Evolutionary conservation across 2,329 filamentous ascomycete species (phyloP), one percentile per base, ranked within the genome.

Genomic region (Ophiosphaerella korrae): DNA sequence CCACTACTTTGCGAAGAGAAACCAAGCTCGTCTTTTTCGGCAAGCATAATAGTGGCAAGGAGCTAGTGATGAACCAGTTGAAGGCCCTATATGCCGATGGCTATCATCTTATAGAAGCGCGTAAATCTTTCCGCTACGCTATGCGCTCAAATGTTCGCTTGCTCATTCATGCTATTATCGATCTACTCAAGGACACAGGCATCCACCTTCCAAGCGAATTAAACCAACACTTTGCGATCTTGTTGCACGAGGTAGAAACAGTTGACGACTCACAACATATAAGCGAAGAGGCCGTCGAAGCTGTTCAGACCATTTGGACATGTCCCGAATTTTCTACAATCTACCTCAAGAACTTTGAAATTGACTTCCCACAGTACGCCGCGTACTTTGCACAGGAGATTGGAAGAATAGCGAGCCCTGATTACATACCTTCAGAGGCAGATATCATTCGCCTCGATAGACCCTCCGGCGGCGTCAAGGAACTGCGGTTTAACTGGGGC

Each of bases 41-140:
- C 34, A 51, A 58, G 16, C 24, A 42, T 14, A 63, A 64, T 45
- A 68, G 67, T 42, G 69, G 69, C 13, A 72, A 72, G 38, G 68
- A 73, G 13, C 58, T 73, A 14, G 64, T 73, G 36, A 71, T 72
- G 67, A 63, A 68, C 31, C 70, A 73, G 46, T 68, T 73, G 55
- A 71, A 71, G 33, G 65, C 67, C 18, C 51, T 72, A 7, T 72
- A 71, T 31, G 66, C 66, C n/a, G 65, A 69, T 32, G 68, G 68
- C 9, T 72, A 71, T 39, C 67, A 71, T 33, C 58, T 68, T 1
- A 49, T 50, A 23, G 61, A 68, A 41, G 67, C 71, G 32, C 68
- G 69, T n/a, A 55, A 62, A 38, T 57, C 53, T 7, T 68, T 67
- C 42, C 58, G 58, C 29, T 50, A 57, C 38, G 62, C 61, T 16